Evolutionary conservation across 1,139 yeast genomes (phyloP), one percentile per base, ranked within the genome.

Genomic region (Suhomyces bribrorum): DNA sequence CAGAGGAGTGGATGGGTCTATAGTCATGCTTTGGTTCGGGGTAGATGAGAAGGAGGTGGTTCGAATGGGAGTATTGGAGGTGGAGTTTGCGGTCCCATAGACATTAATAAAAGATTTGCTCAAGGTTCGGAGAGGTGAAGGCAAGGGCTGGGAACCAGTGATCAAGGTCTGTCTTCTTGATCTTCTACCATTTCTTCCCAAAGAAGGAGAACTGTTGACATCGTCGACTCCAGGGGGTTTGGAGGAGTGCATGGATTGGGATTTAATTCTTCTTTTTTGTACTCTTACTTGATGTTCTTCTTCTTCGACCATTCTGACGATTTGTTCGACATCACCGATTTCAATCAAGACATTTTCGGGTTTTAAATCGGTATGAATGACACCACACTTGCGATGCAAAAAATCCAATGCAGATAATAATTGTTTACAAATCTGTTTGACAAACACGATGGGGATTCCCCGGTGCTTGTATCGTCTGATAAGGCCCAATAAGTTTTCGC

Each of bases 141-240:
- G 94, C 37, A 87, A 65, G 11, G 96, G 95, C 56, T 85, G 92
- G 0, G 92, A 83, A 1, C 92, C 96, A 0, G 95, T 86, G 34
- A 90, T 83, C 28, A 88, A 64, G 0, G 95, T 82, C 46, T 81
- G 81, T 33, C 95, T 67, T 53, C 96, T 74, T 17, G 87, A 69
- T 41, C 84, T 67, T 44, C 87, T 65, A 4, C 76, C 77, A 45
- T 66, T 66, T 40, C 76, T 54, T 2, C 75, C 75, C 17, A 69
- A 52, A 0, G 73, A 65, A 2, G 77, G 75, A 5, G 73, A 61
- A 11, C 36, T 26, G 31, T 34, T 40, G 11, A 34, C 29, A 17
- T 38, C 42, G 5, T 35, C 38, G 11, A 23, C 26, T 4, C 24
- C 22, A 40, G 44, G 34, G 31, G 47, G 24, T 12, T 25, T 29